Evolutionary conservation across 805 yeast species (phyloP).

Genomic region (Metschnikowia vanudenii): DNA sequence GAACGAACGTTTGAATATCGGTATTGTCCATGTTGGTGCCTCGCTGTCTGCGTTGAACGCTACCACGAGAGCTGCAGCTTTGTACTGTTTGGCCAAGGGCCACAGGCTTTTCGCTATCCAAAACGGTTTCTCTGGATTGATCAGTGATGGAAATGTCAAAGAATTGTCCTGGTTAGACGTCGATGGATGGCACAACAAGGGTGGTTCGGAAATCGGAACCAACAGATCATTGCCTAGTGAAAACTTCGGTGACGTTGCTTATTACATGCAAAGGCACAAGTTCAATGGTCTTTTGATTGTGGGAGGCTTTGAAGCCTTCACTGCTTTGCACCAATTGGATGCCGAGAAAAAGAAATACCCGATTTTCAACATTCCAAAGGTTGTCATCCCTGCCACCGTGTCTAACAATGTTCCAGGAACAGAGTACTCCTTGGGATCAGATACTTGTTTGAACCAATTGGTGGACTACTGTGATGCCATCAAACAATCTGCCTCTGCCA

Average conservation of each 20-base stretch:
- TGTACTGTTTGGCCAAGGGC: constrained; percentile 72
- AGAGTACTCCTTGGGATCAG: constrained; percentile 91
- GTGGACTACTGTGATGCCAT: constrained; percentile 93
- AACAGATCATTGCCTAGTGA: constrained; percentile 47
- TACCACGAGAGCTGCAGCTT: constrained; percentile 72
- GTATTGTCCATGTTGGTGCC: constrained; percentile 75
- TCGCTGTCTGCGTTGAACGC: constrained; percentile 78
- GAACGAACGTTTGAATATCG: constrained; percentile 57
- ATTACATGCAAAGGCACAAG: constrained; percentile 81
- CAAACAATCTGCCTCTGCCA: constrained; percentile 91
- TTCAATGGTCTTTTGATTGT: constrained; percentile 88
- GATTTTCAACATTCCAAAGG: constrained; percentile 91
- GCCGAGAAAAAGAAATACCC: constrained; percentile 79
- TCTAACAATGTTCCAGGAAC: constrained; percentile 99
- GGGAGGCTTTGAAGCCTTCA: constrained; percentile 98
- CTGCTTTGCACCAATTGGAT: constrained; percentile 76
- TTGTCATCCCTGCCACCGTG: constrained; percentile 90
- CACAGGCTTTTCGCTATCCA: constrained; percentile 69
- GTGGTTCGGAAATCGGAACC: constrained; percentile 84
- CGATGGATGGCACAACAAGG: constrained; percentile 68
- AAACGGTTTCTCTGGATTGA: constrained; percentile 73
- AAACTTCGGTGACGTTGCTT: constrained; percentile 80
- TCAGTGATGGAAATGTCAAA: constrained; percentile 59
- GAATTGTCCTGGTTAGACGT: constrained; percentile 66
- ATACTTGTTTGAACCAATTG: constrained; percentile 90